Percentiles rank a stretch among this genome's conserved stretches.
Evolutionary conservation across 2,329 filamentous ascomycete genomes (phyloP).

Genomic region (Fusarium newnesense): DNA sequence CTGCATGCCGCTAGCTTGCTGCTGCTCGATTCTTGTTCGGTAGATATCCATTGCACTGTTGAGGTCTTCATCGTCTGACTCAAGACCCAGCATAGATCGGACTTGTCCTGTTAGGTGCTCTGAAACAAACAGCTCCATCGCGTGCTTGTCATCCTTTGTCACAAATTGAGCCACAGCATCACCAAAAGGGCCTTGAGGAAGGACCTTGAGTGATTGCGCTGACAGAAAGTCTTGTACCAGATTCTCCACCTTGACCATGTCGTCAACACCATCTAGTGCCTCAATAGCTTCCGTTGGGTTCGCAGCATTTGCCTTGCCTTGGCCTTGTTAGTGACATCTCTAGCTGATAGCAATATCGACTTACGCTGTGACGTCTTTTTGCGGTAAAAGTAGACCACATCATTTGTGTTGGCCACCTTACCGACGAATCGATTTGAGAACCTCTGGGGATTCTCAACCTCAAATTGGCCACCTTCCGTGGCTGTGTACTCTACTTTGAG

Average conservation of each 20-base stretch:
- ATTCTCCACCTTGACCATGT: slow-evolving; percentile 87
- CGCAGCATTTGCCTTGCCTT: slow-evolving; percentile 51
- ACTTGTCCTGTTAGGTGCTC: slow-evolving; percentile 78
- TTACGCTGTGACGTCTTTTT: slow-evolving; percentile 75
- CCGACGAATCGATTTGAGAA: slow-evolving; percentile 93
- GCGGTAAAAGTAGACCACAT: slow-evolving; percentile 91
- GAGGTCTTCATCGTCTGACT: slow-evolving; percentile 73
- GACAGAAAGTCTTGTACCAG: slow-evolving; percentile 88
- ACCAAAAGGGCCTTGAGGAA: slow-evolving; percentile 91
- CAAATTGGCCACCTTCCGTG: slow-evolving; percentile 84
- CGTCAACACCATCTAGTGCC: slow-evolving; percentile 58
- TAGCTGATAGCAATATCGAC: background rate
- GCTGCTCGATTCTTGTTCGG: slow-evolving; percentile 74
- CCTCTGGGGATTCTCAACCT: slow-evolving; percentile 93
- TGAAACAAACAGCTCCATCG: slow-evolving; percentile 83
- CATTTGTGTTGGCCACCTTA: slow-evolving; percentile 93
- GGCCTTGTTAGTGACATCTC: background rate
- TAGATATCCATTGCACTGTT: slow-evolving; percentile 79
- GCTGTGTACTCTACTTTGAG: slow-evolving; percentile 91
- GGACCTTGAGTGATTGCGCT: slow-evolving; percentile 88
- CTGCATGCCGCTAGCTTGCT: slow-evolving; percentile 72
- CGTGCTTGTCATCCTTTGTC: slow-evolving; percentile 93
- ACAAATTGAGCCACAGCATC: slow-evolving; percentile 95
- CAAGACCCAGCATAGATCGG: slow-evolving; percentile 73
- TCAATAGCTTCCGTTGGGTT: slow-evolving; percentile 73